Base-by-base conservation (phyloP, 345 rosid species). In the Heritiera littoralis region DNA sequence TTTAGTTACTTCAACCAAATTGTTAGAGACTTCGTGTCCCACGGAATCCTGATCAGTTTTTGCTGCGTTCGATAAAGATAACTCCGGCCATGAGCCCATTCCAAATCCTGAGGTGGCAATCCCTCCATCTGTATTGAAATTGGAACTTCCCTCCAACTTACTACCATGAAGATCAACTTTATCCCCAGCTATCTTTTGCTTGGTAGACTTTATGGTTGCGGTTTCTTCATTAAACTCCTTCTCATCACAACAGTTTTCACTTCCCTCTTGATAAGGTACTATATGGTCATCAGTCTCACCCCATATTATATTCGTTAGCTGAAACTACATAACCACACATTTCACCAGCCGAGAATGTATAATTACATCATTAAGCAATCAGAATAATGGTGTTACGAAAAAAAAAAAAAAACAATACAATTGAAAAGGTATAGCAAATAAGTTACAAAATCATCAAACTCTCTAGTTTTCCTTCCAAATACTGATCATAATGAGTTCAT, bases 271-370 rank as follows among this genome's bases (percentile, higher is more conserved):
- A 83, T 79, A 89, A 61, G 99, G 97, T 83, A 96, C 95, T 63
- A 90, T 86, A 87, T 88, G 93, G 81, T 93, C 98, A 74, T 86
- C 97, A 79, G 86, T 86, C 89, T 88, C 93, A 82, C 86, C 93
- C 98, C 98, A 94, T 97, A 92, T 87, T 85, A 97, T 97, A 84
- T 88, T 90, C 17, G 88, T 82, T 74, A 94, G 85, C 99, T 94
- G 91, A 86, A 82, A 86, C 84, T 32, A 83, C 66, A 28, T 56
- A 65, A 78, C 78, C 55, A 17, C 75, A 67, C 32, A 59, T 54
- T 52, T 74, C 12, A 59, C 68, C 18, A 82, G 80, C 41, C 70
- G 83, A 48, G 18, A 66, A 55, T 17, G 2, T 46, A 73, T 55
- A 5, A 52, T 59, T 38, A 71, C n/a, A 68, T 51, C 12, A 56